Base-by-base conservation (phyloP, 805 yeast species). In the Soucietia sequanensis region DNA sequence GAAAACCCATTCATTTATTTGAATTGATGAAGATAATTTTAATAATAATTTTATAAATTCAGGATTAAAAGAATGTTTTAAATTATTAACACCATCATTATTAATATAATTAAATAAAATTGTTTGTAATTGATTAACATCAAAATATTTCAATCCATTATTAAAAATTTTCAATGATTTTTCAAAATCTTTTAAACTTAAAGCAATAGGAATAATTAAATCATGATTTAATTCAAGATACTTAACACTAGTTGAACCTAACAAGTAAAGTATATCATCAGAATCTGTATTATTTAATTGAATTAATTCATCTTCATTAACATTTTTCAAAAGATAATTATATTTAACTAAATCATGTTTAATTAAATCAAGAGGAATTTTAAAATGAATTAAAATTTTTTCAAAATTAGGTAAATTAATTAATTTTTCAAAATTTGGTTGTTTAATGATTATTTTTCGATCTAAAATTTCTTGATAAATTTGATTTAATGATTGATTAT, bases 1-100 rank as follows among this genome's bases (percentile, higher is more conserved):
- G 41, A 75, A 70, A 25, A 78, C 42, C 91, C 91, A 84, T 0
- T 19, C 19, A 13, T 43, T 52, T 15, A 68, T 51, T 2, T 54
- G 56, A 3, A 41, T 49, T 7, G 31, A 29, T 0, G 50, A 18
- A 4, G 43, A 33, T 4, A 49, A 42, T 50, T 54, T 26, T 56
- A 55, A 10, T 39, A 61, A 16, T 60, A 65, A 46, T 39, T 48
- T 23, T 5, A 49, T 58, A 41, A 60, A 62, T 25, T 49, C 58
- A 1, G 52, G 42, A 4, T 38, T 48, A 39, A 59, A 47, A 13
- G 54, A 55, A 47, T 30, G 46, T 44, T 56, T 75, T 55, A 31
- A 54, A 33, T 12, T 52, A 11, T 8, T 11, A 21, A 9, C 23
- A 11, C 57, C 23, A 37, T 25, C n/a, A 24, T 30, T 27, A 50